phyloP scores from a whole-genome alignment of 2,329 filamentous ascomycete species.

The Ophiostoma tasmaniense region DNA sequence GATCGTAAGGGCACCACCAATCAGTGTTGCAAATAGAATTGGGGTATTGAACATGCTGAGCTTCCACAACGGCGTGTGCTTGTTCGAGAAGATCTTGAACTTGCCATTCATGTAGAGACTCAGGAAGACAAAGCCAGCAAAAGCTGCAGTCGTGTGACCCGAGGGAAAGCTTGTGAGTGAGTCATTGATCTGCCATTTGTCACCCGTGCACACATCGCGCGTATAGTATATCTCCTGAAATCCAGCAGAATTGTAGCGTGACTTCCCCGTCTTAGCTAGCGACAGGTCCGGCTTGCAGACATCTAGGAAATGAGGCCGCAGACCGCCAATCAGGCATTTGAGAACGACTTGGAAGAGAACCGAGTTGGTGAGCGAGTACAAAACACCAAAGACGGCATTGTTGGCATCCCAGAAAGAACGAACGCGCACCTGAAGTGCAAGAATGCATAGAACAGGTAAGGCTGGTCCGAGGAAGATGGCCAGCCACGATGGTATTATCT shows the following conservation, averaged over 20 bases:
- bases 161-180: conserved; percentile 63
- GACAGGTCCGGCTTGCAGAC: conserved; percentile 57
- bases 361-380: conserved; percentile 61
- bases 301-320: conserved; percentile 62
- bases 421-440: conserved; percentile 58
- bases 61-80: conserved; percentile 69
- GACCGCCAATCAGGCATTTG: conserved; percentile 66
- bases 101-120: conserved; percentile 71
- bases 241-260: conserved; percentile 37
- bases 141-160: conserved; percentile 65
- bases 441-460: conserved; percentile 55
- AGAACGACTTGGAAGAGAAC: conserved; percentile 71
- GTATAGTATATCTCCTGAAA: conserved; percentile 58
- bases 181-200: conserved; percentile 57
- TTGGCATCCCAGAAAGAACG: conserved; percentile 63
- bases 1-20: conserved; percentile 61
- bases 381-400: conserved; percentile 59
- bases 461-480: conserved; percentile 57
- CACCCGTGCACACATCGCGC: conserved; percentile 59
- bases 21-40: conserved; percentile 57
- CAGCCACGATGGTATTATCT: conserved; percentile 63
- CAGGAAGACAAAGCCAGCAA: conserved; percentile 62
- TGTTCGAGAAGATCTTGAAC: conserved; percentile 65
- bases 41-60: conserved; percentile 56
- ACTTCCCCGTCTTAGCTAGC: conserved; percentile 28